Evolutionary conservation across 176 grass and related monocot species (phyloP).

Genomic region (maize (Zea mays)): Zm-B73-REFERENCE-NAM-5.0 NC_050096.1:238214501-238215000

Average conservation of each 20-base stretch:
- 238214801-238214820: conserved; percentile 39
- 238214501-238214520: too few species aligned
- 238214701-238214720: conserved; percentile 12
- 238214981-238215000: conserved; percentile 56
- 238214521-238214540: too few species aligned
- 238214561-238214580: too few species aligned
- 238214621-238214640: conserved; percentile 57
- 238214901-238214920: conserved; percentile 65
- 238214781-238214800: conserved; percentile 46
- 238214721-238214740: conserved; percentile 12
- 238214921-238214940: conserved; percentile 64
- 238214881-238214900: conserved; percentile 64
- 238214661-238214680: conserved; percentile 67
- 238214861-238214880: conserved; percentile 25
- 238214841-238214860: conserved; percentile 17
- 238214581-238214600: neutral
- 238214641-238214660: conserved; percentile 66
- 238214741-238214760: neutral
- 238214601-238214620: neutral
- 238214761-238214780: conserved; percentile 48
- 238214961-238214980: conserved; percentile 62
- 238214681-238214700: neutral
- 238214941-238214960: conserved; percentile 59
- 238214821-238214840: conserved; percentile 45
- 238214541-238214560: too few species aligned